Percentiles rank a stretch among this genome's conserved stretches.
These are phyloP conservation scores for Colletotrichum graminicola DNA, from an alignment of 2,329 filamentous ascomycete genomes.

Conservation along the genomic window DNA sequence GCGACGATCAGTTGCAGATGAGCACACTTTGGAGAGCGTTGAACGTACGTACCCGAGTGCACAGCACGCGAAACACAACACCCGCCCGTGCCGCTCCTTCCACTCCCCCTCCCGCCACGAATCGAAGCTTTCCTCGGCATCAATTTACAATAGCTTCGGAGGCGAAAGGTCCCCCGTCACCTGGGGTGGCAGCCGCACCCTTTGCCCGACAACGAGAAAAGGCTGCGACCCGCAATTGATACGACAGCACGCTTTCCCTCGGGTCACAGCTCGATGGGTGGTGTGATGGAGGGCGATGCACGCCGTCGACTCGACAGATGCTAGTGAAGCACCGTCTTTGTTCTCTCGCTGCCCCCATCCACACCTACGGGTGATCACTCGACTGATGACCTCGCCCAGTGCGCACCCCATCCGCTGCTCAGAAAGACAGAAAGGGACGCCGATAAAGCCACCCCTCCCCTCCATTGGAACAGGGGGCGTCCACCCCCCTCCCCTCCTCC, in stretches of 20 bases:
- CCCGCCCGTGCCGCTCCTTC: constrained; percentile 31
- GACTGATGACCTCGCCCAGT: constrained; percentile 32
- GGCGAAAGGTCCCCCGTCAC: background rate
- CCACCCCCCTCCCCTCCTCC: constrained; percentile 23
- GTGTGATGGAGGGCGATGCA: constrained; percentile 3
- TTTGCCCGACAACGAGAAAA: background rate
- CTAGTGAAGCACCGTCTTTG: constrained; percentile 30
- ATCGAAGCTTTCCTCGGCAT: constrained; percentile 3
- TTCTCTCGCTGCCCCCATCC: constrained; percentile 32
- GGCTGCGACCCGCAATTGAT: background rate
- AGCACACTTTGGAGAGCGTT: constrained; percentile 6
- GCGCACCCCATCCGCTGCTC: constrained; percentile 26
- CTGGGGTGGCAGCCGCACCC: background rate
- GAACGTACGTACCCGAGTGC: constrained; percentile 2
- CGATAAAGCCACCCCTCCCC: constrained; percentile 2
- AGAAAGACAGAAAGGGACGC: constrained; percentile 15
- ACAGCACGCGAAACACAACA: constrained; percentile 31
- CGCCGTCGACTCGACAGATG: constrained; percentile 1
- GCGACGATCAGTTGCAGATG: constrained; percentile 22
- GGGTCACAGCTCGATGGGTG: background rate
- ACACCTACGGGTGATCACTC: constrained; percentile 40
- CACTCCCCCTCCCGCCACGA: background rate
- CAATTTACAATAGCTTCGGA: too few relatives aligned
- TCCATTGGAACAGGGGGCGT: constrained; percentile 12
- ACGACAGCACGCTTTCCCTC: constrained; percentile 1